These are phyloP conservation scores for Triangularia verruculosa DNA, from an alignment of 2,329 filamentous ascomycete species.

Conservation along the genomic window DNA sequence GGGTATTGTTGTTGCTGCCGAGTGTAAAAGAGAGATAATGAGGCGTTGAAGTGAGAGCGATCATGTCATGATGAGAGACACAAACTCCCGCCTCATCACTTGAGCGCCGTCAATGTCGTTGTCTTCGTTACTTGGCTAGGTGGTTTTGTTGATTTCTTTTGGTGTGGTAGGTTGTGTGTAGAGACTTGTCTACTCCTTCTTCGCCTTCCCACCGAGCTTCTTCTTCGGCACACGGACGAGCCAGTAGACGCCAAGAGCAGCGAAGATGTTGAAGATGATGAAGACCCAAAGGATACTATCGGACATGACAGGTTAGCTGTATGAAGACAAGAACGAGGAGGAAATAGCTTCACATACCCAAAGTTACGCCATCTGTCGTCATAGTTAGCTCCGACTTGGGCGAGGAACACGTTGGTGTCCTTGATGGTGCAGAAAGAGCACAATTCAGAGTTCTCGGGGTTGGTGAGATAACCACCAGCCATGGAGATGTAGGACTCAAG, in stretches of 20 bases:
- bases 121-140: not conserved
- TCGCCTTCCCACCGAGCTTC: slow-evolving; percentile 26
- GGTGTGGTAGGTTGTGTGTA: not conserved
- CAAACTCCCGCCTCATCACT: not conserved
- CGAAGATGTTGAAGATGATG: slow-evolving; percentile 51
- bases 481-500: slow-evolving; percentile 47
- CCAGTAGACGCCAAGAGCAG: slow-evolving; percentile 49
- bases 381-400: slow-evolving; percentile 50
- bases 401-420: slow-evolving; percentile 52
- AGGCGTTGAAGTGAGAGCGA: not conserved
- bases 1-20: not conserved
- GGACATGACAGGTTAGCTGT: slow-evolving; percentile 33
- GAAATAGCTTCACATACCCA: slow-evolving; percentile 34
- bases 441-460: slow-evolving; percentile 43
- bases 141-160: not conserved
- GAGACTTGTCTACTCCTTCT: slow-evolving; percentile 23
- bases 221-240: slow-evolving; percentile 39
- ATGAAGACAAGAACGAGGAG: not conserved
- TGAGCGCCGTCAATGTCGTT: not conserved
- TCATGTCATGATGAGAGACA: not conserved
- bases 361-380: slow-evolving; percentile 65
- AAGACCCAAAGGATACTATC: slow-evolving; percentile 51
- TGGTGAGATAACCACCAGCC: slow-evolving; percentile 53
- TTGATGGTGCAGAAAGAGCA: slow-evolving; percentile 57
- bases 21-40: not conserved